Base-by-base conservation (phyloP, 768 basidiomycete genomes). In the Daedalea quercina region DNA sequence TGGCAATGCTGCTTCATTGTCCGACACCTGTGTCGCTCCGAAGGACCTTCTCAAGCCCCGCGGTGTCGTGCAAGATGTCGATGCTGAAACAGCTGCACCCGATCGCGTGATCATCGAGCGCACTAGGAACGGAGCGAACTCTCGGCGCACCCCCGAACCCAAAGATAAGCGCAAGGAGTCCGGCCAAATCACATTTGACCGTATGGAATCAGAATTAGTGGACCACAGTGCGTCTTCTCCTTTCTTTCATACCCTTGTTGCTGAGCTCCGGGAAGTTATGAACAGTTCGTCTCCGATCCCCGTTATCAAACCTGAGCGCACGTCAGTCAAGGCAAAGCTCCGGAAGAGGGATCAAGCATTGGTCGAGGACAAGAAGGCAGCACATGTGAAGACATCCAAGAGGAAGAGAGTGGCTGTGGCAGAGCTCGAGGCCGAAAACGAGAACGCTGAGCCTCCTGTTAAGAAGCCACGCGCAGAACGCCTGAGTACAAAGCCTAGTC, bases 271-370 rank as follows among this genome's bases (percentile, higher is more conserved):
- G 55, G 9, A 24, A 11, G n/a, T 23, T 13, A 1, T 34, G 1
- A 40, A 47, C 20, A 54, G 54, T 37, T 23, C 59, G 35, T 26
- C 61, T 11, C 60, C 58, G 1, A 56, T 58, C 1, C 62, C 62
- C 6, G 47, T 51, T 6, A 20, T 46, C 11, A 55, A 50, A 17
- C 8, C 25, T 2, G 46, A 43, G 25, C 45, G 37, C 25, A 53
- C 46, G n/a, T 54, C 63, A 1, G 33, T 65, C 31, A 63, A 60
- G 33, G 33, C 35, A 13, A 43, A 42, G 3, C 52, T 65, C 13
- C 61, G 61, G 46, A 65, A 60, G 49, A 62, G 53, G 22, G 47
- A 49, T 43, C 23, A 43, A 31, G 7, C 23, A 1, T 19, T 40
- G 9, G 19, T 23, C 31, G 13, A 6, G 8, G n/a, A 12, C 33